A percentile compares a stretch with the other conserved stretches of the same genome.
These are phyloP conservation scores for Diddensiella transvaalensis DNA, from an alignment of 805 yeast genomes.

Conservation along the genomic window DNA sequence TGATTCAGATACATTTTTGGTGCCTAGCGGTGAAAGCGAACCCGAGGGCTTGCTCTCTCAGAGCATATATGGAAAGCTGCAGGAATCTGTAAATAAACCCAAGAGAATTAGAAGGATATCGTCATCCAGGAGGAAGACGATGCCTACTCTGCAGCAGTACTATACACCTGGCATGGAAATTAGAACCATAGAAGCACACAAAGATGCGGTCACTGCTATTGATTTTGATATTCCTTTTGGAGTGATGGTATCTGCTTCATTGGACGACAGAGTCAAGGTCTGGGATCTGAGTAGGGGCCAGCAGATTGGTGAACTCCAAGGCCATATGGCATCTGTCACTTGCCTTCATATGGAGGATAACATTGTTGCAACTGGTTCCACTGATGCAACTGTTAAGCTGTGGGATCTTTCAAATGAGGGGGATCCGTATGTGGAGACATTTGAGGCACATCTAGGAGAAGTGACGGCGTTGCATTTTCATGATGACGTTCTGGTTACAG, in stretches of 20 bases:
- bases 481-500: slow-evolving; percentile 55
- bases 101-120: not conserved
- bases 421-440: slow-evolving; percentile 43
- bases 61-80: slow-evolving; percentile 45
- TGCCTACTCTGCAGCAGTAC: slow-evolving; percentile 62
- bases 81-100: slow-evolving; percentile 16
- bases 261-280: slow-evolving; percentile 72
- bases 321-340: slow-evolving; percentile 57
- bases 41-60: slow-evolving; percentile 34
- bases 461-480: slow-evolving; percentile 59
- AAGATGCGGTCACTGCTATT: slow-evolving; percentile 49
- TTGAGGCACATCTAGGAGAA: slow-evolving; percentile 64
- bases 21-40: slow-evolving; percentile 1
- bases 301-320: slow-evolving; percentile 50
- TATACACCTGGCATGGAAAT: slow-evolving; percentile 59
- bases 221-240: slow-evolving; percentile 77
- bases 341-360: slow-evolving; percentile 57
- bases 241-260: slow-evolving; percentile 68
- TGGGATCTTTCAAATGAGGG: slow-evolving; percentile 46
- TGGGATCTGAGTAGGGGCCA: slow-evolving; percentile 72
- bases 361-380: slow-evolving; percentile 52
- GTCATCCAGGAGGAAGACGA: slow-evolving; percentile 43
- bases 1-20: too few relatives aligned
- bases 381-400: slow-evolving; percentile 56
- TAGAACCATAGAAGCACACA: slow-evolving; percentile 48